Evolutionary conservation across 768 basidiomycete genomes (phyloP).

Genomic region (Phaffia australis): DNA sequence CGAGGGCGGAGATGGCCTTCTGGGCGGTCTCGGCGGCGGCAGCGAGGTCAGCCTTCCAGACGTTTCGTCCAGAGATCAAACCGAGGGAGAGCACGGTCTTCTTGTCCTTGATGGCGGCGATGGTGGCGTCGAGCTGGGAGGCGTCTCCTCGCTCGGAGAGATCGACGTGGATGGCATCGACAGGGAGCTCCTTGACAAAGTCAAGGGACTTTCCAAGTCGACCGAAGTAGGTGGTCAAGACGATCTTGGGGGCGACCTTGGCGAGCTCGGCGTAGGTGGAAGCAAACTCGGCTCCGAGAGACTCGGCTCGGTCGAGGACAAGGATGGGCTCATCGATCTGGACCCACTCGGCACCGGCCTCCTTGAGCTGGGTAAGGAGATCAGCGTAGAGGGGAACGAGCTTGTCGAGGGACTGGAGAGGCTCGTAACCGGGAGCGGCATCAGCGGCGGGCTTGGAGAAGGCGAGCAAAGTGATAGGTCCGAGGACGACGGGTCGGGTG

Average conservation of each 20-base stretch:
- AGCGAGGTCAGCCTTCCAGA: conserved; percentile 95
- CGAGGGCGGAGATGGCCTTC: conserved; percentile 72
- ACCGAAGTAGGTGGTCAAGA: conserved; percentile 92
- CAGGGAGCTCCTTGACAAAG: conserved; percentile 80
- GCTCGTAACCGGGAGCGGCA: conserved; percentile 70
- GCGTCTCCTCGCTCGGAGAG: conserved; percentile 70
- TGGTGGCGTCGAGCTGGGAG: conserved; percentile 67
- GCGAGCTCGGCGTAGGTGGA: conserved; percentile 69
- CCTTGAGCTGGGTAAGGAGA: conserved; percentile 79
- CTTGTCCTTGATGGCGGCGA: conserved; percentile 74
- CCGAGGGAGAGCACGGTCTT: conserved; percentile 77
- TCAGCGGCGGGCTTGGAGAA: conserved; percentile 86
- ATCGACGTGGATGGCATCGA: conserved; percentile 91
- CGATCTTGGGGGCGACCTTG: conserved; percentile 75
- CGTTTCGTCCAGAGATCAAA: conserved; percentile 93
- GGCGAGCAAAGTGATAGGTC: conserved; percentile 87
- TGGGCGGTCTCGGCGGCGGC: conserved; percentile 70
- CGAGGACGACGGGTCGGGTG: conserved; percentile 91
- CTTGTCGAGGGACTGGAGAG: conserved; percentile 77
- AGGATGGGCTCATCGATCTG: conserved; percentile 96
- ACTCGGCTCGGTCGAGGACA: conserved; percentile 72
- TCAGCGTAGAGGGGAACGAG: conserved; percentile 85
- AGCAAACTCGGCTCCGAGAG: conserved; percentile 66
- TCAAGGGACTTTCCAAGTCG: conserved; percentile 85
- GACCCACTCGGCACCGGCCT: conserved; percentile 84